These are phyloP conservation scores for Tylopilus intermedius DNA, from an alignment of 768 basidiomycete genomes.

Conservation along the genomic window DNA sequence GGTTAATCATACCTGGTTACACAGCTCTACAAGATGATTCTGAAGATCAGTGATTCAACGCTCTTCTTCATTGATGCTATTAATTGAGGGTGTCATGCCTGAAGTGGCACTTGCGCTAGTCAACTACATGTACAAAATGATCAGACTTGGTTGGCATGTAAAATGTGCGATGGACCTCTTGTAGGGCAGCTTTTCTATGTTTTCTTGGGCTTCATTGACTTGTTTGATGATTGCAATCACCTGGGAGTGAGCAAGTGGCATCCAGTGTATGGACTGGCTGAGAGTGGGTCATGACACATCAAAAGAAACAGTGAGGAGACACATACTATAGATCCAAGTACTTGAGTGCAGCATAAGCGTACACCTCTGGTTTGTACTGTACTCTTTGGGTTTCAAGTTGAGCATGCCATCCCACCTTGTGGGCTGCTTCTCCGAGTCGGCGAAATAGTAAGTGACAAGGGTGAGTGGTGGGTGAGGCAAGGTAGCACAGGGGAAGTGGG, in stretches of 20 bases:
- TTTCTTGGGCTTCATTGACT: constrained; percentile 34
- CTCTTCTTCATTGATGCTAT: constrained; percentile 38
- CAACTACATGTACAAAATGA: constrained; percentile 7
- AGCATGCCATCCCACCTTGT: constrained; percentile 35
- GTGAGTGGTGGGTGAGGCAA: no score
- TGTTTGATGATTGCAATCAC: constrained; percentile 36
- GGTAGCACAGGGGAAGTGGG: no score
- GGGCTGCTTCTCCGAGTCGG: constrained; percentile 38
- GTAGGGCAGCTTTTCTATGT: constrained; percentile 32
- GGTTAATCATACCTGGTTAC: constrained; percentile 32
- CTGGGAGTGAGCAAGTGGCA: constrained; percentile 45
- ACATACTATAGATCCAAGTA: constrained; percentile 76
- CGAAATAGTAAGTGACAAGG: no score
- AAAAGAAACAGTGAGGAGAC: background rate
- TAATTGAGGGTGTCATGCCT: constrained; percentile 23
- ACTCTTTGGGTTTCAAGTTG: constrained; percentile 39
- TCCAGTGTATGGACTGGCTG: constrained; percentile 43
- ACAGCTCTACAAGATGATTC: constrained; percentile 36
- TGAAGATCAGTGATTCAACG: constrained; percentile 40
- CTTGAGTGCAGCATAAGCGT: constrained; percentile 69
- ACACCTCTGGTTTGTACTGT: constrained; percentile 73
- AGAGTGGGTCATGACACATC: constrained; percentile 29
- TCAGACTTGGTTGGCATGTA: constrained; percentile 6
- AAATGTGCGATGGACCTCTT: constrained; percentile 34
- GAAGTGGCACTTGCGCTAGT: constrained; percentile 12